Conservation (phyloP, 179 eudicot genomes). For the Spergularia azorica region DNA sequence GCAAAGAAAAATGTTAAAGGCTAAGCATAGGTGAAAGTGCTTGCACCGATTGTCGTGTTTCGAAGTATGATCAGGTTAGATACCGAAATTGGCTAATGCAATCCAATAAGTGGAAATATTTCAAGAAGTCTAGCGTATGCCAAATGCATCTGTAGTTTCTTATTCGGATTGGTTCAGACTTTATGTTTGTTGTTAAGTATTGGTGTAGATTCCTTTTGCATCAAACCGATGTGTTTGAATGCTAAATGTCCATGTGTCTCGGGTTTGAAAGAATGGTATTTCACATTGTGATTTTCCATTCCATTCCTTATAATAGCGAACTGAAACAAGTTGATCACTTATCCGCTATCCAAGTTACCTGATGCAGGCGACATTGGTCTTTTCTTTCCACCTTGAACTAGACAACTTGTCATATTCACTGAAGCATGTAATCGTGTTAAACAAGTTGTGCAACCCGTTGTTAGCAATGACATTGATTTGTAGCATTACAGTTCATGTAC, state of each 20-base stretch:
- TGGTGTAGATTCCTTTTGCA: no score
- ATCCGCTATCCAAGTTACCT: background rate
- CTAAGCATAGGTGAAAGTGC: constrained; percentile 75
- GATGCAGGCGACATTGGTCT: background rate
- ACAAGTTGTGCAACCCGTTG: no score
- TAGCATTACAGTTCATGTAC: no score
- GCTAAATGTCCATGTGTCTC: background rate
- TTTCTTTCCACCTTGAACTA: background rate
- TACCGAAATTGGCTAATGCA: background rate
- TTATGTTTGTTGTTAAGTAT: no score
- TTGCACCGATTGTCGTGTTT: constrained; percentile 89
- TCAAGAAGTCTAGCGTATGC: background rate
- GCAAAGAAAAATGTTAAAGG: background rate
- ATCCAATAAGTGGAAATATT: background rate
- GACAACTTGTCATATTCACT: background rate
- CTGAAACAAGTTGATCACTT: background rate
- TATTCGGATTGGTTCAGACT: background rate
- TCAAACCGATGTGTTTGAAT: background rate
- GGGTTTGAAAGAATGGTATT: background rate
- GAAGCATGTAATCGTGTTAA: no score
- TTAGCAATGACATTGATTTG: no score
- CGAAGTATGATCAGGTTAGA: constrained; percentile 85
- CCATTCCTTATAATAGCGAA: background rate
- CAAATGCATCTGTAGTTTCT: background rate
- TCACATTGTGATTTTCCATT: background rate